Evolutionary conservation across 2,329 filamentous ascomycete species (phyloP), one percentile per base, ranked within the genome.

Genomic region (Nectriaceae sp.): DNA sequence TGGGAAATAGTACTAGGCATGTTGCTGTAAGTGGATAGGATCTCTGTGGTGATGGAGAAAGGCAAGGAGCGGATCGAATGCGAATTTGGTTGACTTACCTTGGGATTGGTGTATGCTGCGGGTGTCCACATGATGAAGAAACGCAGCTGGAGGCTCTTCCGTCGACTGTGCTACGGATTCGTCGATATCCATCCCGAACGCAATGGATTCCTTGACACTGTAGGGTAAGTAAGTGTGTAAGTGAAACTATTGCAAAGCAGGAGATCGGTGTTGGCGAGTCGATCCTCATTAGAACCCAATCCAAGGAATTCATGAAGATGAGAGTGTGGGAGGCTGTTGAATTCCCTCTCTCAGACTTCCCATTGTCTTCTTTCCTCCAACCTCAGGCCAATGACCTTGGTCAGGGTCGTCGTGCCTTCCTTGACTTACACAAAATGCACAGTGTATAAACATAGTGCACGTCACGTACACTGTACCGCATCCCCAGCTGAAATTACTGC

Each of bases 1-100:
- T 51, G 4, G 67, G 57, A 46, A 68, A 51, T 26, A 67, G 33
- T 41, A 60, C 62, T 62, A 35, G 10, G 42, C 44, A 38, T 40
- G 44, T 42, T 44, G 46, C 54, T 47, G 57, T 47, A 21, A 46
- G 33, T 44, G 53, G n/a, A n/a, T n/a, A n/a, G n/a, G n/a, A n/a
- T n/a, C n/a, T n/a, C 44, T 46, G 26, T 18, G 31, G 18, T 24
- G 46, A 36, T 55, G 40, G 45, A 46, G 45, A 49, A 39, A 3
- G 41, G 19, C 19, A 44, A 29, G 42, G 31, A 33, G 35, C 37
- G 40, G 46, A 40, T n/a, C 21, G 22, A 47, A 48, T 21, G 39
- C 36, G 24, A 29, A 6, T 29, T 37, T 21, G 41, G 39, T 38
- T 44, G 21, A 37, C 59, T 18, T 62, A 64, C 62, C 51, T 45